Evolutionary conservation across 345 rosid species (phyloP).

Genomic region (Draba incana): DNA sequence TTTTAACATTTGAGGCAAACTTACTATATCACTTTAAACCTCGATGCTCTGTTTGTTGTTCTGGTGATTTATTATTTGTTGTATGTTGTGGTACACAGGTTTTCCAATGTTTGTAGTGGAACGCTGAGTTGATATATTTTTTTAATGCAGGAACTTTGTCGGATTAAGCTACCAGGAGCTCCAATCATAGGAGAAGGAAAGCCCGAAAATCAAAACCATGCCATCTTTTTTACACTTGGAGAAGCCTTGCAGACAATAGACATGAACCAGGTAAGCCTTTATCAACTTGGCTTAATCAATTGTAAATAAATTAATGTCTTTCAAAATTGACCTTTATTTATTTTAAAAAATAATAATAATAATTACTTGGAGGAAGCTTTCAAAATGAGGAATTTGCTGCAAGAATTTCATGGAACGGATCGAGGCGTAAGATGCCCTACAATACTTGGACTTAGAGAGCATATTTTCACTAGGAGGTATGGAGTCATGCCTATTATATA

Average conservation of each 20-base stretch:
- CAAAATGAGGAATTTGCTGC: conserved; percentile 79
- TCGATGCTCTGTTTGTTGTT: too few relatives aligned
- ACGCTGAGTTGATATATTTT: too few relatives aligned
- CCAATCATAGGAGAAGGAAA: conserved; percentile 65
- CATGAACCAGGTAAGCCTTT: too few relatives aligned
- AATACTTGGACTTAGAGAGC: conserved; percentile 78
- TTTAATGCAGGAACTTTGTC: conserved; percentile 49
- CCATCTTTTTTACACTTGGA: conserved; percentile 64
- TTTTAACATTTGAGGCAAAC: too few relatives aligned
- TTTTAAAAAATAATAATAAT: conserved; percentile 45
- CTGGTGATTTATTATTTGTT: too few relatives aligned
- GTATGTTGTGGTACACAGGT: too few relatives aligned
- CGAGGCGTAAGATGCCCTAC: conserved; percentile 69
- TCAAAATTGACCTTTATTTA: neutral
- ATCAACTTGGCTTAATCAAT: too few relatives aligned
- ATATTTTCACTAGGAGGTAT: conserved; percentile 87
- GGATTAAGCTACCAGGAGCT: conserved; percentile 63
- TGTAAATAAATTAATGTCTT: neutral
- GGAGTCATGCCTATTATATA: neutral
- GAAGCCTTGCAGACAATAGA: conserved; percentile 67
- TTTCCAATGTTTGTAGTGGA: too few relatives aligned
- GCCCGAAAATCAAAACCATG: conserved; percentile 69
- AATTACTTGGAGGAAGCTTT: conserved; percentile 87
- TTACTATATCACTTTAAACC: too few relatives aligned
- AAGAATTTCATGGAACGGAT: conserved; percentile 68